Evolutionary conservation across 768 basidiomycete genomes (phyloP).

Genomic region (Polyporus arcularius): DNA sequence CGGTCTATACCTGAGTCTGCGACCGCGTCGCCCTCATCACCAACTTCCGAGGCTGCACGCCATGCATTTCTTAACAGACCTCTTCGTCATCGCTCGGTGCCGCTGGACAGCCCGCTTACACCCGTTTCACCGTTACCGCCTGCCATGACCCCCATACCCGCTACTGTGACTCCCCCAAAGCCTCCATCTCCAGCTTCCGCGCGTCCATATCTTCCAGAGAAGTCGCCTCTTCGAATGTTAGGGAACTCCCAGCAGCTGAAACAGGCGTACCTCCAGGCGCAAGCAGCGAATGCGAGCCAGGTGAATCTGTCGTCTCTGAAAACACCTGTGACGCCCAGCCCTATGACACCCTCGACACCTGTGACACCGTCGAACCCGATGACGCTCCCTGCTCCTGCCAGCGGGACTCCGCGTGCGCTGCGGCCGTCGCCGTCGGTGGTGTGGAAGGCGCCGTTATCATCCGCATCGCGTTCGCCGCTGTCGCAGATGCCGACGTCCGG

Average conservation of each 20-base stretch:
- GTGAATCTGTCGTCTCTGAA: neutral
- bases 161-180: neutral
- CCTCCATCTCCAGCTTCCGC: neutral
- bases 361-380: neutral
- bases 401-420: constrained; percentile 4
- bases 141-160: neutral
- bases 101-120: constrained; percentile 3
- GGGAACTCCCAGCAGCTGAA: constrained; percentile 4
- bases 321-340: neutral
- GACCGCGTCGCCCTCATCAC: constrained; percentile 2
- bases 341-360: neutral
- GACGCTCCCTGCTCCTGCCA: neutral
- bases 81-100: constrained; percentile 10
- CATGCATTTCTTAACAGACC: constrained; percentile 20
- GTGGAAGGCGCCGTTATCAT: constrained; percentile 9
- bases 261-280: constrained; percentile 5
- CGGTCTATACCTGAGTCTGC: neutral
- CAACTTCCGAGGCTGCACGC: neutral
- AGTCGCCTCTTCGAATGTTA: constrained; percentile 10
- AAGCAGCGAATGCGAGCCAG: neutral
- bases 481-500: neutral
- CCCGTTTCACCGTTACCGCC: constrained; percentile 1
- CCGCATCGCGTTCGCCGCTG: constrained; percentile 5
- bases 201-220: constrained; percentile 15
- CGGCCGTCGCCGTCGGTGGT: constrained; percentile 15